These are phyloP conservation scores for Cucumis sativus DNA, from an alignment of 306 rosid species.

Conservation along the genomic window Cucumber_9930_V3 NC_026659.2:1181501-1182000, in stretches of 20 bases:
- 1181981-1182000: neutral
- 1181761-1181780: neutral
- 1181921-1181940: neutral
- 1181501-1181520: too few relatives aligned
- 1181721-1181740: neutral
- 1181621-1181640: too few relatives aligned
- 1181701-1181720: too few relatives aligned
- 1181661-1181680: too few relatives aligned
- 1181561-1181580: too few relatives aligned
- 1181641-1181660: too few relatives aligned
- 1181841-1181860: neutral
- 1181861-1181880: neutral
- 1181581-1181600: too few relatives aligned
- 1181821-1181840: neutral
- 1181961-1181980: neutral
- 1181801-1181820: neutral
- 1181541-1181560: too few relatives aligned
- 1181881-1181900: too few relatives aligned
- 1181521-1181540: too few relatives aligned
- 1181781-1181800: neutral
- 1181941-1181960: neutral
- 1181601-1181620: too few relatives aligned
- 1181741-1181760: neutral
- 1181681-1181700: too few relatives aligned
- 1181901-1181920: neutral